Percentiles rank a stretch among this genome's conserved stretches.
Conservation (phyloP, 2,329 filamentous ascomycete genomes). For the Penicillium psychrosexuale region DNA sequence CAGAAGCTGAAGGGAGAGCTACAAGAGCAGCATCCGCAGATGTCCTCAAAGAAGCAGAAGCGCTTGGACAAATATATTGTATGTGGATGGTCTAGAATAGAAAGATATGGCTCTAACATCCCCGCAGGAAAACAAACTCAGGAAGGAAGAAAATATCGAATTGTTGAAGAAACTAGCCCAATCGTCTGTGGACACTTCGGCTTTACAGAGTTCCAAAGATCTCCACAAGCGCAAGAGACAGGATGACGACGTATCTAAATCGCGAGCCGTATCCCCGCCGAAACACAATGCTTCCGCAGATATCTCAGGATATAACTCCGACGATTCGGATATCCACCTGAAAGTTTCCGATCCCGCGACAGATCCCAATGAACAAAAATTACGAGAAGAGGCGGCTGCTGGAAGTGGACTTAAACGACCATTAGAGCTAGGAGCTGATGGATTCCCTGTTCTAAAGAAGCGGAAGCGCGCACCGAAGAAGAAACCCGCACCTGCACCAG, state of each 20-base stretch:
- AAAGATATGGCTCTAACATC: constrained; percentile 17
- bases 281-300: constrained; percentile 29
- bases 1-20: constrained; percentile 54
- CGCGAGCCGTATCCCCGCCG: constrained; percentile 12
- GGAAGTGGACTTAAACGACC: constrained; percentile 86
- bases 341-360: constrained; percentile 22
- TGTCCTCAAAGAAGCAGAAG: constrained; percentile 65
- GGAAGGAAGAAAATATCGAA: constrained; percentile 85
- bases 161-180: constrained; percentile 79
- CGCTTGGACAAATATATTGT: constrained; percentile 67
- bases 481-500: constrained; percentile 35
- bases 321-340: constrained; percentile 33
- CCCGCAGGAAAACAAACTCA: constrained; percentile 75
- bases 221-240: constrained; percentile 69
- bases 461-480: constrained; percentile 64
- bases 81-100: constrained; percentile 20
- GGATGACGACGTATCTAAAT: constrained; percentile 44
- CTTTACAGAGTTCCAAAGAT: constrained; percentile 73
- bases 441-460: constrained; percentile 77
- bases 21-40: constrained; percentile 52
- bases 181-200: constrained; percentile 74
- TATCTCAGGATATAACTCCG: constrained; percentile 33
- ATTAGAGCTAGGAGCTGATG: constrained; percentile 73
- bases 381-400: constrained; percentile 46
- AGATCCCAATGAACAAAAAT: constrained; percentile 35